Conservation (phyloP, 306 rosid species). For the Dryas octopetala region DNA sequence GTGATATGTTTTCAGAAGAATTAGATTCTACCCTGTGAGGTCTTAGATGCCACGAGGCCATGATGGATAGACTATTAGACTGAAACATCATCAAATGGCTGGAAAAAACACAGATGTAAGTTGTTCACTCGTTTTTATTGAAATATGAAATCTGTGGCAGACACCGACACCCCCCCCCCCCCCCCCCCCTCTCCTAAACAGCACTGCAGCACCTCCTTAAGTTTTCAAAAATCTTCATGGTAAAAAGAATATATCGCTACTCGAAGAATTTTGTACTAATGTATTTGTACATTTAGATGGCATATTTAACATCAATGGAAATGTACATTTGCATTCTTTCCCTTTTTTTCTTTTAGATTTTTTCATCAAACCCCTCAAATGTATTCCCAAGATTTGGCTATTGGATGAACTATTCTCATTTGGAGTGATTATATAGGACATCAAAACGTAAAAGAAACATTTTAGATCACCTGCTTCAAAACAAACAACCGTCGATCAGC, state of each 20-base stretch:
- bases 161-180: background rate
- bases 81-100: background rate
- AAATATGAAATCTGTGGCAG: too few relatives aligned
- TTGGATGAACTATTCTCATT: background rate
- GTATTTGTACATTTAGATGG: background rate
- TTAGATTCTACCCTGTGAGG: background rate
- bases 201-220: background rate
- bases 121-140: too few relatives aligned
- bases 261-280: background rate
- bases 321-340: background rate
- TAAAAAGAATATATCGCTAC: background rate
- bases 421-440: conserved; percentile 9
- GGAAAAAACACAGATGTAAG: background rate
- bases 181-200: background rate
- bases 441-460: conserved; percentile 24
- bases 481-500: conserved; percentile 85
- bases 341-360: background rate
- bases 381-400: background rate
- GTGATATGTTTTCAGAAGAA: background rate
- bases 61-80: background rate
- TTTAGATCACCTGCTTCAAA: conserved; percentile 71
- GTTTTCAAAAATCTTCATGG: too few relatives aligned
- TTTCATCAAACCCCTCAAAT: background rate
- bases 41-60: background rate
- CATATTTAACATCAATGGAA: background rate